Evolutionary conservation across 2,329 filamentous ascomycete genomes (phyloP), one percentile per base, ranked within the genome.

Genomic region (Cladosporium sphaerospermum): DNA sequence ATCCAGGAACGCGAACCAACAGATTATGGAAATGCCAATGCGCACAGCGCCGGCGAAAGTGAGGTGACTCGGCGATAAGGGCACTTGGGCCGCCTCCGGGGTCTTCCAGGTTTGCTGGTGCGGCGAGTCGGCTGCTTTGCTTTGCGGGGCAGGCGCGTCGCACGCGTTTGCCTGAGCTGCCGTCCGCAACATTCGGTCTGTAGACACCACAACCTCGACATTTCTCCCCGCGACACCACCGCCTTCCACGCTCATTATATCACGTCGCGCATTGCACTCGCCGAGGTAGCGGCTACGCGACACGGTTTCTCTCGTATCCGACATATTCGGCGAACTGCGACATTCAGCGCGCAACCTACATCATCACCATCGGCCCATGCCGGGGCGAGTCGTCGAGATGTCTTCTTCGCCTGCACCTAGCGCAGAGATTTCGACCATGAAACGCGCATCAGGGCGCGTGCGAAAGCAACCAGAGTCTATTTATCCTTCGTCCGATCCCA

Each of bases 361-460:
- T 19, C 31, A 50, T 32, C 36, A 43, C 37, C 40, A 42, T 14
- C 40, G 48, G 48, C 18, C 18, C 34, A 60, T 58, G 59, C 59
- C 56, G 39, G 56, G 47, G 45, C 33, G 56, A 48, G 39, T 56
- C 13, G 50, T 55, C 45, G 45, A 56, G 28, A 57, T 55, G 45
- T 50, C 58, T 19, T 57, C 60, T 14, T 60, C 61, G 34, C 56
- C 59, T 13, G 52, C 55, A 16, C 54, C 56, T 46, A 19, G 34
- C 13, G 42, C 37, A 36, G 59, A 59, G 56, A 74, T 76, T 57
- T 70, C 73, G 55, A 74, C 75, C 64, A 74, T 77, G 71, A 78
- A 79, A 76, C 83, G 84, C 69, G 81, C 82, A 60, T 87, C 84
- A 36, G 81, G 82, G 81, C 68, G 70, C 57, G 65, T 67, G 14